These are phyloP conservation scores for Phialophora macrospora DNA, from an alignment of 2,329 filamentous ascomycete genomes.

Conservation along the genomic window DNA sequence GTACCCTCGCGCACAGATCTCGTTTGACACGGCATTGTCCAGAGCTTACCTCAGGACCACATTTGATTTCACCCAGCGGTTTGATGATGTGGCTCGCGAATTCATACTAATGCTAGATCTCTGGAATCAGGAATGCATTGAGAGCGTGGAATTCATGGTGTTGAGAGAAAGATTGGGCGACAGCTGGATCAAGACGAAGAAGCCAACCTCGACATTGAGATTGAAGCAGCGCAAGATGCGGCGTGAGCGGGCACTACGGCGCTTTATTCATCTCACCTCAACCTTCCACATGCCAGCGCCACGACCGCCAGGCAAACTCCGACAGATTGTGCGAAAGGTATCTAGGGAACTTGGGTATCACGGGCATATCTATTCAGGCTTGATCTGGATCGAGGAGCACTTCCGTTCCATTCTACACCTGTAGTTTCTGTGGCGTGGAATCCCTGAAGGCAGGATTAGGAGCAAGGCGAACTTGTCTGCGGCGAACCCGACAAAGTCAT, in stretches of 20 bases:
- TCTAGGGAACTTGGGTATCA: background rate
- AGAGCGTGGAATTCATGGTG: background rate
- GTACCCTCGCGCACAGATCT: background rate
- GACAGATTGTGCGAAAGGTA: background rate
- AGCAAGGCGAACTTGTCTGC: background rate
- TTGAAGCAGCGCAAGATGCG: background rate
- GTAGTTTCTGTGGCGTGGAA: background rate
- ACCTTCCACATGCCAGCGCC: background rate
- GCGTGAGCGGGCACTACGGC: background rate
- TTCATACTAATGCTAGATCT: background rate
- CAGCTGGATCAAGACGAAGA: background rate
- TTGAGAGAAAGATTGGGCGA: background rate
- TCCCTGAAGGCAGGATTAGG: constrained; percentile 48
- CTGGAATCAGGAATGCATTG: constrained; percentile 1
- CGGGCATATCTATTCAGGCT: background rate
- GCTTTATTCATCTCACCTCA: background rate
- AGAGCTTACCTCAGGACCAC: background rate
- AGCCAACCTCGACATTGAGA: background rate
- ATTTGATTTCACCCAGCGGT: background rate
- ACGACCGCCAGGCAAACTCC: background rate
- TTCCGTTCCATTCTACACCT: background rate
- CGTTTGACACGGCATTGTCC: background rate
- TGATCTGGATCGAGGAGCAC: constrained; percentile 1
- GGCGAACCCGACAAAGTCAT: background rate
- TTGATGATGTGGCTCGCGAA: background rate